Evolutionary conservation across 2,329 filamentous ascomycete species (phyloP).

Genomic region (Aspergillus aculeatus): DNA sequence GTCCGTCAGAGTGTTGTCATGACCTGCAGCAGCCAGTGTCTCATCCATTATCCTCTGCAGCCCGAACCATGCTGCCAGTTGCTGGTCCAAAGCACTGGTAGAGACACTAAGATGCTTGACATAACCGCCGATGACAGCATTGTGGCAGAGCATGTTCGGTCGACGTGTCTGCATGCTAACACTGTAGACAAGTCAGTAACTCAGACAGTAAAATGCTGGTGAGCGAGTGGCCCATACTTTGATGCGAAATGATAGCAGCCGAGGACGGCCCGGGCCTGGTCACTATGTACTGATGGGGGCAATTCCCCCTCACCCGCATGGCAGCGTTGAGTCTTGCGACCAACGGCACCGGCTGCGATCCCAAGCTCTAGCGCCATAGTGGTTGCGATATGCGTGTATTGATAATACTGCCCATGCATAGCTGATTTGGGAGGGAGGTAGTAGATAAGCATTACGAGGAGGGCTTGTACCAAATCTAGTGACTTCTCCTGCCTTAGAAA

Average conservation of each 20-base stretch:
- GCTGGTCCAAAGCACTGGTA: not conserved
- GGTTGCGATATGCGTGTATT: constrained; percentile 53
- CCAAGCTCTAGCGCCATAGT: constrained; percentile 4
- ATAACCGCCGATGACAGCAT: constrained; percentile 1
- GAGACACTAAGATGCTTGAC: not conserved
- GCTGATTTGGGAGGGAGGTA: constrained; percentile 51
- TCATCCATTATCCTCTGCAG: constrained; percentile 2
- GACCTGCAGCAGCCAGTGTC: not conserved
- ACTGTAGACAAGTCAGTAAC: not conserved
- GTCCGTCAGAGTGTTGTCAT: not conserved
- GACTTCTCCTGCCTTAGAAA: constrained; percentile 4
- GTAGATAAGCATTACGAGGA: constrained; percentile 51
- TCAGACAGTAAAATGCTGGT: not conserved
- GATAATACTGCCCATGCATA: constrained; percentile 50
- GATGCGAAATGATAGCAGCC: constrained; percentile 5
- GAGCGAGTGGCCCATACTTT: not conserved
- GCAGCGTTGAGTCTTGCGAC: not conserved
- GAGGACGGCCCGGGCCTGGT: constrained; percentile 1
- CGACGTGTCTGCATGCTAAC: constrained; percentile 1
- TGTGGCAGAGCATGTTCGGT: constrained; percentile 6
- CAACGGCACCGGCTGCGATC: not conserved
- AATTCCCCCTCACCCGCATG: not conserved
- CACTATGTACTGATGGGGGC: not conserved
- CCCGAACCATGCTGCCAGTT: constrained; percentile 3
- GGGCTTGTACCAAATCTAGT: constrained; percentile 42